Base-by-base conservation (phyloP, 2,329 filamentous ascomycete genomes). In the Pseudogymnoascus sp. region DNA sequence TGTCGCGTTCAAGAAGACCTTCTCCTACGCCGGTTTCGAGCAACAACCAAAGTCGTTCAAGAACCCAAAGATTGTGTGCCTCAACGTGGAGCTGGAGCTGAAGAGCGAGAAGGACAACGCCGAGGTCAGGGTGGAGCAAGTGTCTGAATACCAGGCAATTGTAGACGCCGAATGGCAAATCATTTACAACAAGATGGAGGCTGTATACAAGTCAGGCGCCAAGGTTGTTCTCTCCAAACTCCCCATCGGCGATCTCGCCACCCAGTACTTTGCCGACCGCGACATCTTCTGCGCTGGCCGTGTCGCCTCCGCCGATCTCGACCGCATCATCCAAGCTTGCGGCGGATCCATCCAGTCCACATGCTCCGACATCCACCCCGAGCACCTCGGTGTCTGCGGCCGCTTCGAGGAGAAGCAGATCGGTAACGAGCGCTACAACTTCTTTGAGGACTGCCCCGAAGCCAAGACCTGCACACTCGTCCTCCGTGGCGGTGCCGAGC, bases 101-200 rank as follows among this genome's bases (percentile, higher is more conserved):
- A 99, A 99, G 86, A 93, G 91, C 66, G 95, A 99, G 78, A 99
- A 97, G 83, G 95, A 99, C 80, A 99, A 99, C 73, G 95, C 95
- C 65, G 95, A 99, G 80, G 92, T 99, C 67, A 88, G 95, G 65
- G 93, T 99, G 64, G 95, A 97, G 79, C 93, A 97, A 77, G 95
- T 99, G 61, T 96, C 93, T 19, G 95, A 99, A 79, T 99, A 99
- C 81, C 95, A 99, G 80, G 95, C 95, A 67, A 97, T 99, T 70
- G 95, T 99, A 74, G 95, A 99, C 74, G 95, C 95, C 31, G 95
- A 99, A 78, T 99, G 95, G 95, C 92, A 97, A 78, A 99, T 99
- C 74, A 99, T 99, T 77, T 97, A 89, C 86, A 93, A 97, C 82
- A 99, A 99, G 83, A 90, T 99, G 75, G 95, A 99, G 80, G 91